phyloP scores from a whole-genome alignment of 345 rosid species.

The Populus nigra region DNA sequence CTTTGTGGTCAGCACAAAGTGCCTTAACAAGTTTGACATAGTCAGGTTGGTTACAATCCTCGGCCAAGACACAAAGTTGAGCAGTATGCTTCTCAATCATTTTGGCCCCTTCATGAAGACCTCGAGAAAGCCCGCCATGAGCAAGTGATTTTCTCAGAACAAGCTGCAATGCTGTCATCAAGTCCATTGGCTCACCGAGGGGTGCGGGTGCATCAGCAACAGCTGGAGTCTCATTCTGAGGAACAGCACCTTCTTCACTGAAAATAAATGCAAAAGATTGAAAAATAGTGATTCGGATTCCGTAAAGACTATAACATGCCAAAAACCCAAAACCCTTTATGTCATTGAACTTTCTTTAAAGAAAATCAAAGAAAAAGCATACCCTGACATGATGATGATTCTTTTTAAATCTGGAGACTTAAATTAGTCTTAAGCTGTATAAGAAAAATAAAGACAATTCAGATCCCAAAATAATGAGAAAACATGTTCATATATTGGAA shows the following conservation, averaged over 20 bases:
- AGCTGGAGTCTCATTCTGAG: conserved; percentile 27
- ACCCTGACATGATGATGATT: background rate
- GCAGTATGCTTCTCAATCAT: conserved; percentile 73
- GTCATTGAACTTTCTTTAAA: background rate
- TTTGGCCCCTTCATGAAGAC: conserved; percentile 77
- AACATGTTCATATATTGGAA: background rate
- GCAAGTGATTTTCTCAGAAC: conserved; percentile 77
- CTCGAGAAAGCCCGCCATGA: conserved; percentile 62
- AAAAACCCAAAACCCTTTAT: background rate
- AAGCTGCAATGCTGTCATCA: conserved; percentile 66
- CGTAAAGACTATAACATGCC: background rate
- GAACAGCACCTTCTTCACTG: conserved; percentile 71
- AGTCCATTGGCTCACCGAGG: conserved; percentile 69
- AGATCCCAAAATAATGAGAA: background rate
- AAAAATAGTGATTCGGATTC: background rate
- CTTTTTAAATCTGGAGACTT: background rate
- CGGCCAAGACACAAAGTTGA: conserved; percentile 74
- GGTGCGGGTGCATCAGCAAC: conserved; percentile 33
- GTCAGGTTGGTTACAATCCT: conserved; percentile 84
- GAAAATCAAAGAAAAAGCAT: background rate
- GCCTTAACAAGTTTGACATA: conserved; percentile 75
- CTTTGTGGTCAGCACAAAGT: conserved; percentile 69
- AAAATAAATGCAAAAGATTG: background rate
- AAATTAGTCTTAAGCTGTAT: background rate
- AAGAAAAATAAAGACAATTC: background rate